phyloP scores from a whole-genome alignment of 352 stramenopile species.

The Globisporangium megalacanthum region DNA sequence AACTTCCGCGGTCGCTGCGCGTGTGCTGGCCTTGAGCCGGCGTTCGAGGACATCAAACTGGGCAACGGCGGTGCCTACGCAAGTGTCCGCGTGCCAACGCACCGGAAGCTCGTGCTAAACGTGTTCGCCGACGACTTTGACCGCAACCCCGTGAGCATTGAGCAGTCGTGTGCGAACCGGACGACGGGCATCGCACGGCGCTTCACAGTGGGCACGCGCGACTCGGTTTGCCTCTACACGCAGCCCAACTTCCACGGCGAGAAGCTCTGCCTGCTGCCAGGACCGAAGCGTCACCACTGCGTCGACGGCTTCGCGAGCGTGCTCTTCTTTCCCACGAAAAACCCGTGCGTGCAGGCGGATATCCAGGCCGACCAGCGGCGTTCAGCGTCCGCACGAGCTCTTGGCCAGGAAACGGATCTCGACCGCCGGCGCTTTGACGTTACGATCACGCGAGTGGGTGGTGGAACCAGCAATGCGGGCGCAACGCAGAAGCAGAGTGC shows the following conservation, averaged over 20 bases:
- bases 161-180: conserved; percentile 7
- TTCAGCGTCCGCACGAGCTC: conserved; percentile 5
- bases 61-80: conserved; percentile 15
- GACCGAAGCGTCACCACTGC: conserved; percentile 10
- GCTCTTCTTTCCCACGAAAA: conserved; percentile 16
- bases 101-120: conserved; percentile 14
- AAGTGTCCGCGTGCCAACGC: conserved; percentile 9
- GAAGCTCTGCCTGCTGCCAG: conserved; percentile 14
- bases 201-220: conserved; percentile 12
- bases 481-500: conserved; percentile 5
- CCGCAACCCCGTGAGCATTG: conserved; percentile 15
- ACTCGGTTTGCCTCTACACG: conserved; percentile 16
- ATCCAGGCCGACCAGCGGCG: conserved; percentile 12
- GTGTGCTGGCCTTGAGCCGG: conserved; percentile 8
- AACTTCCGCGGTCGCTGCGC: conserved; percentile 15
- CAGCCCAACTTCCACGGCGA: conserved; percentile 18
- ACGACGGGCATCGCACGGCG: conserved; percentile 12
- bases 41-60: conserved; percentile 14
- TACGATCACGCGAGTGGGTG: conserved; percentile 3
- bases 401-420: conserved; percentile 12
- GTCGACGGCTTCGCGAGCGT: conserved; percentile 16
- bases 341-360: conserved; percentile 10
- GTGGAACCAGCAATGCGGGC: neutral
- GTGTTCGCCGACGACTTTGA: conserved; percentile 15
- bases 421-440: conserved; percentile 13